Base-by-base conservation (phyloP, 2,329 filamentous ascomycete species). In the Tolypocladium nubicola region DNA sequence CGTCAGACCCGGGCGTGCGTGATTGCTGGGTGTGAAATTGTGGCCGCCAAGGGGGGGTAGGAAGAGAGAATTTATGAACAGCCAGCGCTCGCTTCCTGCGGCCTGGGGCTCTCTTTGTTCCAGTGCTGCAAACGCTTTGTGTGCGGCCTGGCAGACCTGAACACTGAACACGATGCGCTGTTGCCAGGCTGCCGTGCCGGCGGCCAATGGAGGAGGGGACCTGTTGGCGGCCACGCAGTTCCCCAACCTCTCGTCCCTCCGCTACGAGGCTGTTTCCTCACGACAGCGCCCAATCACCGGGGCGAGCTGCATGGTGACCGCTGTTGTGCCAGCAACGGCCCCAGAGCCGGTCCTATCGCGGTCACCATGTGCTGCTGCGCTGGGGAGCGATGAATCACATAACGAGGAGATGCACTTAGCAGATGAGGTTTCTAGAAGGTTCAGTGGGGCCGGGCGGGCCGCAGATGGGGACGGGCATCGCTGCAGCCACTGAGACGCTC, bases 351-450 rank as follows among this genome's bases (percentile, higher is more conserved):
- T 39, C 23, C 52, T 30, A 30, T 49, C 26, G 45, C 26, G 5
- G 45, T 10, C 16, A 49, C 45, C 26, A 19, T n/a, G 26, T 4
- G 26, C 30, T 21, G 30, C 23, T 26, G 23, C 23, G 23, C 23
- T 26, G 23, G 3, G 4, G 23, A 26, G 23, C 23, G 23, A 26
- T n/a, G 4, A n/a, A 41, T 54, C 52, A 30, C 52, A n/a, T 3
- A 54, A 59, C 58, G 72, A 63, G 69, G 67, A 54, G 55, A 66
- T 75, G 71, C 69, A 68, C 53, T 60, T 73, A 74, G 59, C 57
- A 62, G 58, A 57, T 64, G 56, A 62, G 57, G 65, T 65, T 75
- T 76, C 74, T 74, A 73, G 74, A 76, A 76, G 71, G 64, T 76
- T 76, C 73, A 71, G 72, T 75, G 73, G 73, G 70, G 65, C 67